phyloP scores from a whole-genome alignment of 345 rosid genomes.

The Syzygium grande region DNA sequence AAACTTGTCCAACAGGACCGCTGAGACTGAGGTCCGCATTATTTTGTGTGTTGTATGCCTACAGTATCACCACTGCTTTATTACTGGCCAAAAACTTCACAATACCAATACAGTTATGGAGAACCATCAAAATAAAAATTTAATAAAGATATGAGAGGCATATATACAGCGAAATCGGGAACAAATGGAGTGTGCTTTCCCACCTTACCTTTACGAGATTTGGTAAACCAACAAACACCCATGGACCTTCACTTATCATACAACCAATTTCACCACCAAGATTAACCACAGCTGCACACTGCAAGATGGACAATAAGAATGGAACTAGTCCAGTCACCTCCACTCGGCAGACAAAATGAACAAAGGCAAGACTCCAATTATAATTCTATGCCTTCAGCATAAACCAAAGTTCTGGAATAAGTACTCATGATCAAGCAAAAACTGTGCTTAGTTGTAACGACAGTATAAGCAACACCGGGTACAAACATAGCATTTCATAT shows the following conservation, averaged over 20 bases:
- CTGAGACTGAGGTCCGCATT: slow-evolving; percentile 60
- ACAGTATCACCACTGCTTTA: slow-evolving; percentile 11
- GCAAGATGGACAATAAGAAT: slow-evolving; percentile 4
- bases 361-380: neutral
- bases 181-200: neutral
- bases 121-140: neutral
- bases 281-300: slow-evolving; percentile 59
- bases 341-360: neutral
- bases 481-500: neutral
- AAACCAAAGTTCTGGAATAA: neutral
- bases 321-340: neutral
- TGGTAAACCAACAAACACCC: slow-evolving; percentile 89
- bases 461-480: neutral
- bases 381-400: neutral
- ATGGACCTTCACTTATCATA: slow-evolving; percentile 90
- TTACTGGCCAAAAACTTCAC: neutral
- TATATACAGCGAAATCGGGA: neutral
- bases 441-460: neutral
- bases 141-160: neutral
- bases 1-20: slow-evolving; percentile 96
- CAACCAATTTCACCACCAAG: slow-evolving; percentile 92
- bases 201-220: slow-evolving; percentile 74
- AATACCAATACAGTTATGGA: neutral
- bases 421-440: neutral
- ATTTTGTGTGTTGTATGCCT: slow-evolving; percentile 90